Evolutionary conservation across 106 monocot genomes (phyloP), one percentile per base, ranked within the genome.

Genomic region (Acanthochlamys bracteata): DNA sequence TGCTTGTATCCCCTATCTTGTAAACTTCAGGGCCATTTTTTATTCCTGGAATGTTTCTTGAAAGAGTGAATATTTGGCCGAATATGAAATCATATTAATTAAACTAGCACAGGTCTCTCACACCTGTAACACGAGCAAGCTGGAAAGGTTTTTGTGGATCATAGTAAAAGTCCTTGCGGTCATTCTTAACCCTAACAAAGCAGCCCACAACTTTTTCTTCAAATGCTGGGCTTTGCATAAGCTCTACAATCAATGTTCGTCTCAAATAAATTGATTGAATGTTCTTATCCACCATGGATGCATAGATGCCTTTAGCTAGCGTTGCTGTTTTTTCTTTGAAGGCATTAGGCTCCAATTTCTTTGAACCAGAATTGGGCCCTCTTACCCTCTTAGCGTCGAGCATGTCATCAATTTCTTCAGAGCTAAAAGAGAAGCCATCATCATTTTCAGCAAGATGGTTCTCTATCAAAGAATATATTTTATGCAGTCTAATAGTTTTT

Each of bases 171-270:
- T 79, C 78, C 20, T 75, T 83, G 4, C 64, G 79, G 58, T 92
- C 78, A 77, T 65, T 55, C 65, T 86, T 98, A 16, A 98, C 64
- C 60, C 88, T 83, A 41, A 98, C 92, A 61, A 98, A 98, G 53
- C 88, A 83, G 4, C 92, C 98, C 1, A 75, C 42, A 17, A 98
- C 70, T 71, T 92, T 98, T 17, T 41, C 51, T 71, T 98, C 92
- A 79, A 98, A 88, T 10, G 66, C 69, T 11, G 72, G 65, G 51
- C 73, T 57, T 45, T 78, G 74, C 20, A 91, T 41, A 22, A 98
- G 58, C 59, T 89, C 74, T 27, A 74, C 24, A 25, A 98, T 42
- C 62, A 98, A 70, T 20, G 92, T 80, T 55, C 46, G 82, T 65
- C 63, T 85, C 67, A 98, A 39, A 67, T 88, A 98, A 20, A 85